Base-by-base conservation (phyloP, 2,329 filamentous ascomycete species). In the Akanthomyces dipterigenus region DNA sequence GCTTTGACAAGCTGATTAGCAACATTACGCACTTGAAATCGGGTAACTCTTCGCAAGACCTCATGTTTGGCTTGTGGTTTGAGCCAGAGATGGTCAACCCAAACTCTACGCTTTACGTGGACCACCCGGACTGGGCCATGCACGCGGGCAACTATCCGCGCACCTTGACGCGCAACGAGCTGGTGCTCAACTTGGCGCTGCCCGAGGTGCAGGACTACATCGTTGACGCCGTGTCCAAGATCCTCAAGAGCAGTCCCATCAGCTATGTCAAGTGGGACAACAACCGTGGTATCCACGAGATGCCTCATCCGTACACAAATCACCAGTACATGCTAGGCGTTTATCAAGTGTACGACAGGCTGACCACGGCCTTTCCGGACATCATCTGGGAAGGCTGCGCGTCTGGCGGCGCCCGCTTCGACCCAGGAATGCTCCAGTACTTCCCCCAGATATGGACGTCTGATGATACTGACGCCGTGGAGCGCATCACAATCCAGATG, bases 71-170 rank as follows among this genome's bases (percentile, higher is more conserved):
- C 18, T 76, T 88, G 3, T 88, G 86, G 86, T 77, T 88, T 2
- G 86, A 88, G 68, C 85, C 85, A 0, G 86, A 88, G 66, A 88
- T 88, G 86, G 80, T 88, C 55, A 87, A 84, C 61, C 81, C 82
- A 1, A 82, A 84, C 58, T 88, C 85, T 0, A 79, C 76, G 2
- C 75, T 88, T 2, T 88, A 88, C 68, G 70, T 78, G 1, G 73
- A 82, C 49, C 85, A 88, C 64, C 85, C 86, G 0, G 84, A 88
- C 60, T 88, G 85, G 86, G 83, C 77, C 3, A 67, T 88, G 57
- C 80, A 85, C 60, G 80, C 84, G 0, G 82, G 81, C 4, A 70
- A 75, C 0, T 82, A 88, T 66, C 75, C 81, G 1, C 79, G 84
- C 14, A 86, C 81, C 0, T 72, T 84, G 50, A 76, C 76, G 1